Conservation (phyloP, 352 stramenopile genomes). For the Phytopythium delawarense region DNA sequence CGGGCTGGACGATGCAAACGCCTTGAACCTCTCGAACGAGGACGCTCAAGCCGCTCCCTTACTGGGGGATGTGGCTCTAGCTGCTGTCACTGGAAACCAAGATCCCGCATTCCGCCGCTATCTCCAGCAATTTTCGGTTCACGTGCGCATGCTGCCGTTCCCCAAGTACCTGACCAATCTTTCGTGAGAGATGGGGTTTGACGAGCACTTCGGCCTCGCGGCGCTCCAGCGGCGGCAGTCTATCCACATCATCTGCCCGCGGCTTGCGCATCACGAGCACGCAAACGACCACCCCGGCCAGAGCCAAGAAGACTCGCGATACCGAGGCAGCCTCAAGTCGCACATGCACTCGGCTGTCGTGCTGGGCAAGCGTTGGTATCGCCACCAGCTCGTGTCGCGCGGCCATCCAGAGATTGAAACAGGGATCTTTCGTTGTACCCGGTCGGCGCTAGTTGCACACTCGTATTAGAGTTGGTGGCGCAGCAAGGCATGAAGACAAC, state of each 20-base stretch:
- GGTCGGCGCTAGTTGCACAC: too few relatives aligned
- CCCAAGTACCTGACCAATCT: conserved; percentile 77
- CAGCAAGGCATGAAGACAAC: too few relatives aligned
- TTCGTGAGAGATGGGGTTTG: conserved; percentile 80
- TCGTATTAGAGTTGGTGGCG: too few relatives aligned
- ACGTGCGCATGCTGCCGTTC: conserved; percentile 83
- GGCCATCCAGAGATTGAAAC: too few relatives aligned
- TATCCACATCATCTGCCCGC: conserved; percentile 80
- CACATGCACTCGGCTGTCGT: conserved; percentile 84
- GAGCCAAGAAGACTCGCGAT: conserved; percentile 78
- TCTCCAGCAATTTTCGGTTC: conserved; percentile 71
- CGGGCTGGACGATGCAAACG: conserved; percentile 57
- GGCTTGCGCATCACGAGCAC: conserved; percentile 77
- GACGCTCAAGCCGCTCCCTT: conserved; percentile 12
- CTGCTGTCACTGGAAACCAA: not conserved
- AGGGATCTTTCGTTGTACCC: too few relatives aligned
- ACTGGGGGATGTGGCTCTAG: conserved; percentile 13
- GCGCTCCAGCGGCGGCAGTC: conserved; percentile 64
- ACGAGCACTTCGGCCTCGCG: conserved; percentile 48
- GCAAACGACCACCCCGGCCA: conserved; percentile 83
- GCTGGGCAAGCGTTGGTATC: conserved; percentile 71
- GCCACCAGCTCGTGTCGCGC: conserved; percentile 71
- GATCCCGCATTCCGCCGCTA: conserved; percentile 59
- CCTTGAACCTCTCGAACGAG: conserved; percentile 74
- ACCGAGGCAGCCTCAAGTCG: conserved; percentile 82